phyloP scores from a whole-genome alignment of 768 basidiomycete genomes.

The Mycena leptocephala region DNA sequence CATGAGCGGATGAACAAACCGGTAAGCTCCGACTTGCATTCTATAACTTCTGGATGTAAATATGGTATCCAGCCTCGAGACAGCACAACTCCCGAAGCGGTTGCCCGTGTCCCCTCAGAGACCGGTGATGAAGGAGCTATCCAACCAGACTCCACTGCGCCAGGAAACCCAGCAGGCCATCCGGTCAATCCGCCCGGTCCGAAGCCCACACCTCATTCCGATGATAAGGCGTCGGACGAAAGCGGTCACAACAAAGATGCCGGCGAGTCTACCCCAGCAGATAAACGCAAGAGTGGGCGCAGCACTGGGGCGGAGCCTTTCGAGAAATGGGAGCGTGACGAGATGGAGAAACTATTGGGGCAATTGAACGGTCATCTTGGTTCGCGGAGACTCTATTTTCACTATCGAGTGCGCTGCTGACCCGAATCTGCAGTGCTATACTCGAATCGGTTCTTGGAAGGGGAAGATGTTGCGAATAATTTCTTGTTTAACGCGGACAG shows the following conservation, averaged over 20 bases:
- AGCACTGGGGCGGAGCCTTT: constrained; percentile 75
- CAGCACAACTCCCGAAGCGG: constrained; percentile 57
- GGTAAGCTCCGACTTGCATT: constrained; percentile 59
- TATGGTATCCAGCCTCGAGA: constrained; percentile 58
- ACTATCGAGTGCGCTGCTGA: constrained; percentile 1
- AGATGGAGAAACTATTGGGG: constrained; percentile 89
- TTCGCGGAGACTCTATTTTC: constrained; percentile 54
- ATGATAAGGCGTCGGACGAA: constrained; percentile 42
- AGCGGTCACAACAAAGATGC: constrained; percentile 50
- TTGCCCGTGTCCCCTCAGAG: constrained; percentile 74
- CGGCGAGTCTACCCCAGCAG: constrained; percentile 47
- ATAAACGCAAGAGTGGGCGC: constrained; percentile 56
- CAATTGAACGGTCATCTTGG: constrained; percentile 92
- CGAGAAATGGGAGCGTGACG: constrained; percentile 86
- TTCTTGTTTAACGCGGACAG: constrained; percentile 94
- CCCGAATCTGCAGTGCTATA: constrained; percentile 75
- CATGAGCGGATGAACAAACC: constrained; percentile 84
- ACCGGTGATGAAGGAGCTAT: constrained; percentile 59
- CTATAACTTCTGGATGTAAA: constrained; percentile 24
- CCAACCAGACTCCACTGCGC: constrained; percentile 44
- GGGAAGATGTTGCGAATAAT: constrained; percentile 93
- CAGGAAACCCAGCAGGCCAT: constrained; percentile 29
- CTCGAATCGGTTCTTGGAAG: constrained; percentile 91
- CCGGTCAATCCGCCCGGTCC: constrained; percentile 19
- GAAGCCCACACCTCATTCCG: constrained; percentile 27